Base-by-base conservation (phyloP, 495 filamentous ascomycete species). In the Patellaria atrata region DNA sequence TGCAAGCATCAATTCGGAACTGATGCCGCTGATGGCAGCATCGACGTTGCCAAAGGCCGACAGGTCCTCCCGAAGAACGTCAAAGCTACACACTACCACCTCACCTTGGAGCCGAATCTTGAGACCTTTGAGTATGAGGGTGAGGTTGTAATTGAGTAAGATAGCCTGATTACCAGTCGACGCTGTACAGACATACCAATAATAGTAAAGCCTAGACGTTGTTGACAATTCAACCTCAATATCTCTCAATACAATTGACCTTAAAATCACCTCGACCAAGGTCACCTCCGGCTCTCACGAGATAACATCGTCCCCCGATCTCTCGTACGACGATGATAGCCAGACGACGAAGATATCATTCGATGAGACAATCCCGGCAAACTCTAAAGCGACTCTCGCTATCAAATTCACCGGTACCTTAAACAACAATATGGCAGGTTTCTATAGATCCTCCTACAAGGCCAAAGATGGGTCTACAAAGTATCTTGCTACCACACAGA, bases 201-300 rank as follows among this genome's bases (percentile, higher is more conserved):
- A 67, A 55, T 35, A 1, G 8, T 33, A 37, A 21, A 56, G 54
- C 45, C 72, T 97, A 48, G 78, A 93, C 51, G 77, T 94, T 22
- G 64, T 67, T 38, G 82, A 94, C 52, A 79, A 89, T 45, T 79
- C 82, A 42, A 82, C 65, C 44, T 83, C 81, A 16, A 76, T 97
- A 50, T 74, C 83, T 22, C 71, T 97, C 43, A 92, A 97, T 57
- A 76, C 80, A 33, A 62, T 83, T 44, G 79, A 94, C 47, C 65
- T 97, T 45, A 73, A 87, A 16, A 81, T 94, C 45, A 75, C 87
- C 52, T 73, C 64, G 38, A 79, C 78, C 43, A 71, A 67, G 28
- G 58, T 97, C 47, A 62, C 55, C 12, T 67, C 66, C 22, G 71
- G 57, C 19, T 66, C 63, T 5, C 59, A 61, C 9, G 28, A 52